These are phyloP conservation scores for Tetracentron sinense DNA, from an alignment of 164 flowering plant species.

Conservation along the genomic window DNA sequence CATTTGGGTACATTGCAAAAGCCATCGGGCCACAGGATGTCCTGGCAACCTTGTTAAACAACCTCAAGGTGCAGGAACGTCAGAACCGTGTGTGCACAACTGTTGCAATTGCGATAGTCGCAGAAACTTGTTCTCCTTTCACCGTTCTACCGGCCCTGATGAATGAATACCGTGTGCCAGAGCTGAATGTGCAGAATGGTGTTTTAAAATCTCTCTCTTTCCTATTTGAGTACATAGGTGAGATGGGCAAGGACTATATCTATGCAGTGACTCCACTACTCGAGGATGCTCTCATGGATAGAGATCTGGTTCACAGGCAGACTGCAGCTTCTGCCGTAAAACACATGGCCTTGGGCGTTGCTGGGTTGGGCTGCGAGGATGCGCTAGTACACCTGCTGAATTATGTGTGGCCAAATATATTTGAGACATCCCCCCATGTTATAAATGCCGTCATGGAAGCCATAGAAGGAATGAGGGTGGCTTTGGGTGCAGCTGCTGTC, in stretches of 20 bases:
- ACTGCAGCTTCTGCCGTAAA: conserved; percentile 97
- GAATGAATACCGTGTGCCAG: conserved; percentile 98
- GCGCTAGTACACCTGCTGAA: conserved; percentile 84
- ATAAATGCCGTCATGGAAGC: conserved; percentile 99
- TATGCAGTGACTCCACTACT: conserved; percentile 98
- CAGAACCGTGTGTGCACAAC: conserved; percentile 99
- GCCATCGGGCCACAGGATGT: conserved; percentile 99
- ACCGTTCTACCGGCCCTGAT: conserved; percentile 94
- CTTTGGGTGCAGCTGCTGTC: conserved; percentile 83
- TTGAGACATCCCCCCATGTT: conserved; percentile 98
- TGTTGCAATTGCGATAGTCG: conserved; percentile 96
- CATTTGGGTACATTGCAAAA: conserved; percentile 97
- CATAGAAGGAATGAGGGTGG: conserved; percentile 98
- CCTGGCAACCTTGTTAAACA: conserved; percentile 86
- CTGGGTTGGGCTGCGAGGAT: conserved; percentile 94
- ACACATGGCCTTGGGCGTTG: conserved; percentile 97
- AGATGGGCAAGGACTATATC: conserved; percentile 97
- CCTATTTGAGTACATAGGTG: conserved; percentile 94
- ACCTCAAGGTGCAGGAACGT: conserved; percentile 95
- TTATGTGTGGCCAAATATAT: conserved; percentile 93
- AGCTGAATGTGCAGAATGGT: conserved; percentile 97
- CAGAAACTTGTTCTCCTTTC: conserved; percentile 97
- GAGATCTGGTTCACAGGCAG: conserved; percentile 96
- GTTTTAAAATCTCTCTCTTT: conserved; percentile 91
- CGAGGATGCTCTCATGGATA: conserved; percentile 96